Percentiles rank a stretch among this genome's conserved stretches.
phyloP scores from a whole-genome alignment of 345 rosid genomes.

The Populus pruinosa region DNA sequence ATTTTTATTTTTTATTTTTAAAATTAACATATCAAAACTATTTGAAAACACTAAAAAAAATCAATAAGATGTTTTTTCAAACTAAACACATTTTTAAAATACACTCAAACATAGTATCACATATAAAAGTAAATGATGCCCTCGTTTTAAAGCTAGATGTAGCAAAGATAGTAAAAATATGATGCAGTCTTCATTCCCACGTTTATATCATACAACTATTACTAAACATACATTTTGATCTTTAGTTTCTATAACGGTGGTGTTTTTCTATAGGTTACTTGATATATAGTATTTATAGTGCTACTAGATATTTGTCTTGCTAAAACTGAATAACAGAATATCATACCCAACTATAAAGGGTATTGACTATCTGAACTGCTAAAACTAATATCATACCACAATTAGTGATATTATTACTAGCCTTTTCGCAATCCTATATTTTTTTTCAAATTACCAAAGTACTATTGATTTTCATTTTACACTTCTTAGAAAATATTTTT shows the following conservation, averaged over 20 bases:
- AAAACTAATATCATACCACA: no score
- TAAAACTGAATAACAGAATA: constrained; percentile 38
- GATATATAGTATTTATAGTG: constrained; percentile 71
- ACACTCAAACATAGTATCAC: no score
- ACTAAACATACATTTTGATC: not conserved
- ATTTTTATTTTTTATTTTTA: no score
- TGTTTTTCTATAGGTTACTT: constrained; percentile 61
- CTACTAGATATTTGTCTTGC: constrained; percentile 53
- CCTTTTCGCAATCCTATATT: constrained; percentile 40
- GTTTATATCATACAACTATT: not conserved
- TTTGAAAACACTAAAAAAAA: no score
- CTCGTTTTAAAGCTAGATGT: constrained; percentile 42
- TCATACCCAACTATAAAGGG: constrained; percentile 55
- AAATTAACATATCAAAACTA: no score
- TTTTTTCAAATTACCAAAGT: constrained; percentile 40
- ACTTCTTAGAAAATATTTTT: not conserved
- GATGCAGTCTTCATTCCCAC: no score
- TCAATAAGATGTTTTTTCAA: no score
- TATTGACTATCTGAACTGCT: constrained; percentile 52
- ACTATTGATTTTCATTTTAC: not conserved
- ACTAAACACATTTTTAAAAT: no score
- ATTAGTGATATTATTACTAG: constrained; percentile 31
- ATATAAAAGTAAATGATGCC: not conserved
- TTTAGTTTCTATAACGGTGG: constrained; percentile 35
- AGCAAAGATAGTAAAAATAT: constrained; percentile 34